Percentiles rank a stretch among this genome's conserved stretches.
Conservation (phyloP, 352 stramenopile species). For the Globisporangium middletonii region DNA sequence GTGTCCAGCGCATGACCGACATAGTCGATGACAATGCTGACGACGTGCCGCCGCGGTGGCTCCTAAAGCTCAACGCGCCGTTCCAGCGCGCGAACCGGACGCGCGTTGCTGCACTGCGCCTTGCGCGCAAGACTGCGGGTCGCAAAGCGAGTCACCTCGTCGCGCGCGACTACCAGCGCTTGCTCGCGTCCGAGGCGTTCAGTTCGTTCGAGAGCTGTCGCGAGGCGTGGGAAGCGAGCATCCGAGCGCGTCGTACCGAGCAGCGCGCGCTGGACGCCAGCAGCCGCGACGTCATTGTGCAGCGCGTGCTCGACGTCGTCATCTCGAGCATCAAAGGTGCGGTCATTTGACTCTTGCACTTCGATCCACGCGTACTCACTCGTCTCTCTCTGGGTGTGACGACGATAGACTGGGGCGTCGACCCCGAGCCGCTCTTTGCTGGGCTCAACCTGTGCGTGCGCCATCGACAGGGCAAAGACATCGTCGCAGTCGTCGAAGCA, state of each 20-base stretch:
- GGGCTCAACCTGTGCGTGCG: conserved; percentile 57
- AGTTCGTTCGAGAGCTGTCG: conserved; percentile 43
- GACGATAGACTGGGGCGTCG: conserved; percentile 51
- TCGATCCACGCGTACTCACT: background rate
- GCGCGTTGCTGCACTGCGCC: conserved; percentile 30
- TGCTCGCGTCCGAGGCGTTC: conserved; percentile 23
- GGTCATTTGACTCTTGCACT: background rate
- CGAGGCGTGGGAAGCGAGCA: conserved; percentile 33
- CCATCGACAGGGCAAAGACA: conserved; percentile 37
- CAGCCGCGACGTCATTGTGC: conserved; percentile 33
- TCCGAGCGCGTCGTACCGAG: conserved; percentile 21
- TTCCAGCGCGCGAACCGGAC: conserved; percentile 57
- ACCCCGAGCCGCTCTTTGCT: conserved; percentile 57
- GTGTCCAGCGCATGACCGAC: background rate
- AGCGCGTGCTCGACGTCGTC: conserved; percentile 47
- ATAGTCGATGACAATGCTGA: background rate
- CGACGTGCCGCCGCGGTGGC: conserved; percentile 41
- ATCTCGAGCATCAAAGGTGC: conserved; percentile 54
- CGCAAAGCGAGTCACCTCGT: conserved; percentile 41
- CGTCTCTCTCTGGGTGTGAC: background rate
- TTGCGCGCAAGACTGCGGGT: conserved; percentile 26
- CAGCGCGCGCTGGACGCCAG: conserved; percentile 21
- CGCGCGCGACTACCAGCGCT: conserved; percentile 34
- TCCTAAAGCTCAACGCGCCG: conserved; percentile 45
- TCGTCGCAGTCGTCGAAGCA: conserved; percentile 29